A percentile compares a stretch with the other conserved stretches of the same genome.
phyloP scores from a whole-genome alignment of 305 asterid genomes.

The Fraxinus platypoda region DNA sequence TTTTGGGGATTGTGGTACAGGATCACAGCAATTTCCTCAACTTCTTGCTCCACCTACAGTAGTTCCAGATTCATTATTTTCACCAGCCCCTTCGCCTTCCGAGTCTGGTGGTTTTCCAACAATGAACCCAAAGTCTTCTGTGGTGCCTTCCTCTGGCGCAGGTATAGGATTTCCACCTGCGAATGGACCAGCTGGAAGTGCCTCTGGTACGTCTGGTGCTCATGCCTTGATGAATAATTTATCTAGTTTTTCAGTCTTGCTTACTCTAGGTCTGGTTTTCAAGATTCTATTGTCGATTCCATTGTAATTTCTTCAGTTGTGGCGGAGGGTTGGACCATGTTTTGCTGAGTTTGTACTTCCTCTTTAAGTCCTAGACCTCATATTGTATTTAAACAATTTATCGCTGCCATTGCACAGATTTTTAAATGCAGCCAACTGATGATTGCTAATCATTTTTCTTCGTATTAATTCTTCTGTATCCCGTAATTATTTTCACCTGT shows the following conservation, averaged over 20 bases:
- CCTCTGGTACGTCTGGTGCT: slow-evolving; percentile 43
- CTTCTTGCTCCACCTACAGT: slow-evolving; percentile 70
- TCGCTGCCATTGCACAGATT: slow-evolving; percentile 16
- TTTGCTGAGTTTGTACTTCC: slow-evolving; percentile 18
- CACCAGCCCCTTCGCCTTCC: slow-evolving; percentile 88
- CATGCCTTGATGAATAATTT: slow-evolving; percentile 38
- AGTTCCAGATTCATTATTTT: slow-evolving; percentile 45
- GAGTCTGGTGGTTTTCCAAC: slow-evolving; percentile 67
- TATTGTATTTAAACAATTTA: slow-evolving; percentile 34
- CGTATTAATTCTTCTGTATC: not conserved
- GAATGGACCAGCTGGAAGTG: slow-evolving; percentile 65
- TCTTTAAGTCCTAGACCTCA: slow-evolving; percentile 18
- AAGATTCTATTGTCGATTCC: slow-evolving; percentile 24
- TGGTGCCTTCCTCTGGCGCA: slow-evolving; percentile 60
- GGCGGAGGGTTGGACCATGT: slow-evolving; percentile 24
- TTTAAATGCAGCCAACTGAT: slow-evolving; percentile 16
- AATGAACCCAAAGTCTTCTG: slow-evolving; percentile 42
- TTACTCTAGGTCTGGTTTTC: slow-evolving; percentile 39
- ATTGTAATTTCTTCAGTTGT: slow-evolving; percentile 22
- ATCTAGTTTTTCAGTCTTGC: slow-evolving; percentile 33
- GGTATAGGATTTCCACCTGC: slow-evolving; percentile 66
- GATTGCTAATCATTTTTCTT: not conserved
- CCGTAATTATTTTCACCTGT: not conserved
- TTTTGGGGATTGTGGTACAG: slow-evolving; percentile 33
- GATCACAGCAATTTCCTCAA: slow-evolving; percentile 71